Percentiles rank a stretch among this genome's conserved stretches.
Evolutionary conservation across 208 protist genomes (phyloP).

Genomic region (Acanthamoeba castellanii): DNA sequence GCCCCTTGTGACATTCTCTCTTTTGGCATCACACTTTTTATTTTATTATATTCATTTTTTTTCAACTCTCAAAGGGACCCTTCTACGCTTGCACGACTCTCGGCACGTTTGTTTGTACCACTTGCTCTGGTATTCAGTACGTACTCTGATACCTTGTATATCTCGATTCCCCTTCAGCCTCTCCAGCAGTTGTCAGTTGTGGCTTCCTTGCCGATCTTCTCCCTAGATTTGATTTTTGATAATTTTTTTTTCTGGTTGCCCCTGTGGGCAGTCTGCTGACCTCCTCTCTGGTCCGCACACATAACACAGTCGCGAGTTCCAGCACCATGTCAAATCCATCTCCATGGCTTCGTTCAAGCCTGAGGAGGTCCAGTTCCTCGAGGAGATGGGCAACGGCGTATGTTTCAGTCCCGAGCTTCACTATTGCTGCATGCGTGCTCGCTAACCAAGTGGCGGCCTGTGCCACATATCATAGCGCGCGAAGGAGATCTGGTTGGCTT

Average conservation of each 20-base stretch:
- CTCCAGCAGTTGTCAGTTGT: slow-evolving; percentile 27
- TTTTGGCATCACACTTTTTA: too few relatives aligned
- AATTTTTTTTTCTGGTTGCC: too few relatives aligned
- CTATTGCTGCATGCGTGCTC: neutral
- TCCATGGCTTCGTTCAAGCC: slow-evolving; percentile 86
- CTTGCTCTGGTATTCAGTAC: slow-evolving; percentile 86
- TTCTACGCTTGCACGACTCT: slow-evolving; percentile 83
- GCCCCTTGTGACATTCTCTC: neutral
- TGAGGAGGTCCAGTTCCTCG: slow-evolving; percentile 83
- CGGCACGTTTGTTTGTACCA: slow-evolving; percentile 84
- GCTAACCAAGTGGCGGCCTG: neutral
- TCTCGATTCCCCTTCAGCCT: neutral
- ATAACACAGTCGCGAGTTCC: slow-evolving; percentile 77
- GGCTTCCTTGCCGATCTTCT: slow-evolving; percentile 46
- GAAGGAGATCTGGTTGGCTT: slow-evolving; percentile 81
- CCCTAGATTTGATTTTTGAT: neutral
- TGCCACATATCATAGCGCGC: slow-evolving; percentile 58
- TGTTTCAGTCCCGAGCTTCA: neutral
- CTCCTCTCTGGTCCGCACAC: too few relatives aligned
- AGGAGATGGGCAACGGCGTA: slow-evolving; percentile 82
- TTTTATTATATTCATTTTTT: neutral
- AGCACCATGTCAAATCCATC: slow-evolving; percentile 83
- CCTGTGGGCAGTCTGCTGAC: too few relatives aligned
- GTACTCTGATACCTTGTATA: too few relatives aligned
- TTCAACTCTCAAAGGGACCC: slow-evolving; percentile 75